A percentile compares a stretch with the other conserved stretches of the same genome.
These are phyloP conservation scores for Collybiopsis confluens DNA, from an alignment of 768 basidiomycete genomes.

Conservation along the genomic window DNA sequence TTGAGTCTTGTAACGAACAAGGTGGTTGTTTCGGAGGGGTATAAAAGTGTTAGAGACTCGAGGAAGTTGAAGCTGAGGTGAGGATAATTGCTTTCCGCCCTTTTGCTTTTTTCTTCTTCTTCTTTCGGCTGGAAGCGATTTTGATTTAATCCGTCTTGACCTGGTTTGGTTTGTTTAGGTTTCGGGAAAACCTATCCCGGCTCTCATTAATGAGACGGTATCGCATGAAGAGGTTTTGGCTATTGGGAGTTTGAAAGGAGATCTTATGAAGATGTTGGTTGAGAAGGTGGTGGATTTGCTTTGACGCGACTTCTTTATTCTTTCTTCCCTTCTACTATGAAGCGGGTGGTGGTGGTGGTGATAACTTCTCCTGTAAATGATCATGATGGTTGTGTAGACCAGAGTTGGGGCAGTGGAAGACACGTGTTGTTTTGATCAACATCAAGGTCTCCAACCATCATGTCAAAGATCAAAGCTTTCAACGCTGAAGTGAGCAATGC, in stretches of 20 bases:
- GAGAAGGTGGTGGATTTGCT: constrained; percentile 51
- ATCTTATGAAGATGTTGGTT: constrained; percentile 69
- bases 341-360: no score
- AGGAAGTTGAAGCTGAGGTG: constrained; percentile 77
- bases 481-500: no score
- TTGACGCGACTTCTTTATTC: no score
- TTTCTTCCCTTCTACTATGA: no score
- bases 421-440: no score
- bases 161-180: constrained; percentile 39
- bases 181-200: constrained; percentile 47
- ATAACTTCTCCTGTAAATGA: no score
- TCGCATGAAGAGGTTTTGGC: constrained; percentile 78
- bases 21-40: constrained; percentile 68
- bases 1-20: constrained; percentile 84
- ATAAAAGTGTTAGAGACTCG: constrained; percentile 66
- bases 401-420: no score
- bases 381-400: no score
- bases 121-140: background rate
- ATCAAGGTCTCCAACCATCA: no score
- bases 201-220: constrained; percentile 42
- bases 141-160: background rate
- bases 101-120: no score
- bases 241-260: constrained; percentile 62
- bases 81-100: no score
- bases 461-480: no score